A percentile compares a stretch with the other conserved stretches of the same genome.
phyloP scores from a whole-genome alignment of 2,329 filamentous ascomycete species.

The Thermomyces lanuginosus region DNA sequence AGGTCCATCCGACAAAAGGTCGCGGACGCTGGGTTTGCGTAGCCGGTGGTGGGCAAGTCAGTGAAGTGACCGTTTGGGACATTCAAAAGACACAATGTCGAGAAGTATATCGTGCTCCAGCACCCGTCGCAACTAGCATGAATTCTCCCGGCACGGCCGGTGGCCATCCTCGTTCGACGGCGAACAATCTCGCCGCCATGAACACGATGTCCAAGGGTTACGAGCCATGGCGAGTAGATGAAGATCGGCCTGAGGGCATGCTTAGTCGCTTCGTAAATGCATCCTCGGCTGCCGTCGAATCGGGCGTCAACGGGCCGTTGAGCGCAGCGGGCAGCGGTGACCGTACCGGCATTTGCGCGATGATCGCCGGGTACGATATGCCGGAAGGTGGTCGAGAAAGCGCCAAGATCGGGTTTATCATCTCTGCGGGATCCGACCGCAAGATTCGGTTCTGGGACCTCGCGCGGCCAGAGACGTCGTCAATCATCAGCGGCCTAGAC shows the following conservation, averaged over 20 bases:
- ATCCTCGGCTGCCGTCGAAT: slow-evolving; percentile 42
- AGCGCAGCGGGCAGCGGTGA: slow-evolving; percentile 9
- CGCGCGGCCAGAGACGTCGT: slow-evolving; percentile 57
- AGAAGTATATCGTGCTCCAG: slow-evolving; percentile 61
- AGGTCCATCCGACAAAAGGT: slow-evolving; percentile 61
- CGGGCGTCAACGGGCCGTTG: slow-evolving; percentile 27
- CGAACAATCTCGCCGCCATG: slow-evolving; percentile 7
- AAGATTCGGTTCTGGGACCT: slow-evolving; percentile 92
- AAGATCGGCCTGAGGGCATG: slow-evolving; percentile 75
- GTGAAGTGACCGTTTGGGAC: slow-evolving; percentile 87
- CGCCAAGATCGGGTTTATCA: slow-evolving; percentile 61
- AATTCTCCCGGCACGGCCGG: slow-evolving; percentile 4
- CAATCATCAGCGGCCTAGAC: slow-evolving; percentile 62
- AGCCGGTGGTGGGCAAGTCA: slow-evolving; percentile 62
- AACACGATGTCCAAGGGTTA: slow-evolving; percentile 41
- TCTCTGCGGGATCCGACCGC: slow-evolving; percentile 78
- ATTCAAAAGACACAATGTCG: slow-evolving; percentile 76
- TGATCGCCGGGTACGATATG: slow-evolving; percentile 55
- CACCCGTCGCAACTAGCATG: slow-evolving; percentile 7
- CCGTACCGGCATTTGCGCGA: slow-evolving; percentile 49
- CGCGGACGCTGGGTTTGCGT: slow-evolving; percentile 76
- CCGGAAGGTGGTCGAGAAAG: slow-evolving; percentile 44
- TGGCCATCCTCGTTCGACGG: slow-evolving; percentile 9
- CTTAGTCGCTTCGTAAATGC: slow-evolving; percentile 60
- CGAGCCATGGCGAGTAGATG: slow-evolving; percentile 76